Conservation (phyloP, 2,329 filamentous ascomycete genomes). For the Claviceps paspali region DNA sequence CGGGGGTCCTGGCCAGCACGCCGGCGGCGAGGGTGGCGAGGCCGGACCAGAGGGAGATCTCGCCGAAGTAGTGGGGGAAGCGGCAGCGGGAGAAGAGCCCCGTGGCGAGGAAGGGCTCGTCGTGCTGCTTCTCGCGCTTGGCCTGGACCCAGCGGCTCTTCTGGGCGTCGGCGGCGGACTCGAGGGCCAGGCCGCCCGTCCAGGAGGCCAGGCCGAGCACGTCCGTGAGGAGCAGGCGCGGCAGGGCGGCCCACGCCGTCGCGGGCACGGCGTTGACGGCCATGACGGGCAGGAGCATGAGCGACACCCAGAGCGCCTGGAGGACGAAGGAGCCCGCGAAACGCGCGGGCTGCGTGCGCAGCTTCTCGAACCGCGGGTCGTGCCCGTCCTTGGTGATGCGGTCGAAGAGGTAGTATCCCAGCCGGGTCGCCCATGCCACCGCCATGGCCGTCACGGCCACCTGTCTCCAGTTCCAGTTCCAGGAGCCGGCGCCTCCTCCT, state of each 20-base stretch:
- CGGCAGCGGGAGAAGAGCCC: slow-evolving; percentile 41
- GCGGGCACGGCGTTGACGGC: slow-evolving; percentile 47
- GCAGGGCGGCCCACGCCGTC: slow-evolving; percentile 30
- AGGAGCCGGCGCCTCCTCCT: slow-evolving; percentile 5
- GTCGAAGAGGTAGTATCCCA: slow-evolving; percentile 49
- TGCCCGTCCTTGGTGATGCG: slow-evolving; percentile 43
- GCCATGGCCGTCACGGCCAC: slow-evolving; percentile 24
- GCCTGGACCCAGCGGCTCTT: slow-evolving; percentile 46
- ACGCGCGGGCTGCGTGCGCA: slow-evolving; percentile 20
- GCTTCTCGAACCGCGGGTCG: slow-evolving; percentile 34
- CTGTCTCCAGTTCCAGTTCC: slow-evolving; percentile 52
- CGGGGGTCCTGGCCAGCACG: slow-evolving; percentile 35
- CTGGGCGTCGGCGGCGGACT: slow-evolving; percentile 47
- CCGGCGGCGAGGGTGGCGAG: slow-evolving; percentile 45
- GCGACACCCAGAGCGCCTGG: slow-evolving; percentile 52
- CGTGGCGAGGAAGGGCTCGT: slow-evolving; percentile 49
- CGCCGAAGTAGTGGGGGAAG: slow-evolving; percentile 62
- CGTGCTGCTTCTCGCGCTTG: slow-evolving; percentile 49
- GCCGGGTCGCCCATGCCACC: slow-evolving; percentile 42
- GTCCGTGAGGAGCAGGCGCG: slow-evolving; percentile 34
- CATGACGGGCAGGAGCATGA: slow-evolving; percentile 51
- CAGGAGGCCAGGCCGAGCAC: slow-evolving; percentile 42
- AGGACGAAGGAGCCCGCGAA: slow-evolving; percentile 27
- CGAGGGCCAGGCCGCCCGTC: slow-evolving; percentile 41
- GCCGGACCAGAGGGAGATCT: slow-evolving; percentile 53